These are phyloP conservation scores for Ulvella scutata DNA, from an alignment of 139 green algal species.

Conservation along the genomic window DNA sequence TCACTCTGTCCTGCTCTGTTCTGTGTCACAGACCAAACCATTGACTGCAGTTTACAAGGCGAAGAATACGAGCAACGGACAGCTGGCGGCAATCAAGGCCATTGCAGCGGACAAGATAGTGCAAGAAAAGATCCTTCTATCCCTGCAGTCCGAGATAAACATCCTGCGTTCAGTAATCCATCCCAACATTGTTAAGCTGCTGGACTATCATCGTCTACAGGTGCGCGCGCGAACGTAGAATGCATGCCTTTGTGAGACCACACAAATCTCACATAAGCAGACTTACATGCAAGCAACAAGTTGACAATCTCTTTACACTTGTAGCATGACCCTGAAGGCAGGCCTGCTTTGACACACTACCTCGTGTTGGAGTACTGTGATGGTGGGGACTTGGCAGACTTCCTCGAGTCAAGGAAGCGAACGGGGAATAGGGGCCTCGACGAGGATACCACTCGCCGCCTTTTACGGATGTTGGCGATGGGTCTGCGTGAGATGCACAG, in stretches of 20 bases:
- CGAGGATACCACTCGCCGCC: conserved; percentile 44
- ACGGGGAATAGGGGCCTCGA: conserved; percentile 24
- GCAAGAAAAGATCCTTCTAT: conserved; percentile 65
- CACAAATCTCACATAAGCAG: no score
- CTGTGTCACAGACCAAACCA: no score
- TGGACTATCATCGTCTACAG: conserved; percentile 62
- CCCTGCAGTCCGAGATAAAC: conserved; percentile 72
- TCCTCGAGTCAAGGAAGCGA: conserved; percentile 28
- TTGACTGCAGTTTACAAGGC: conserved; percentile 65
- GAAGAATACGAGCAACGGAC: conserved; percentile 25
- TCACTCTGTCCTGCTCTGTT: no score
- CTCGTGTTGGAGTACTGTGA: conserved; percentile 88
- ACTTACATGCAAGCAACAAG: no score
- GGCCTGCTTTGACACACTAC: conserved; percentile 6
- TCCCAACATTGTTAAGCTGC: conserved; percentile 74
- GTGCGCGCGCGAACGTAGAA: no score
- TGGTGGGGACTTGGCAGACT: conserved; percentile 76
- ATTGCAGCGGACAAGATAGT: conserved; percentile 71
- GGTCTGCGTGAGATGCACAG: conserved; percentile 69
- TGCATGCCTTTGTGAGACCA: no score
- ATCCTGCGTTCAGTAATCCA: conserved; percentile 65
- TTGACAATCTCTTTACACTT: no score
- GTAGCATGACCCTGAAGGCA: not conserved
- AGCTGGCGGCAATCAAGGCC: conserved; percentile 80
- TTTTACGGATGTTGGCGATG: conserved; percentile 72